Conservation (phyloP, 306 rosid species). For the Sesbania bispinosa region DNA sequence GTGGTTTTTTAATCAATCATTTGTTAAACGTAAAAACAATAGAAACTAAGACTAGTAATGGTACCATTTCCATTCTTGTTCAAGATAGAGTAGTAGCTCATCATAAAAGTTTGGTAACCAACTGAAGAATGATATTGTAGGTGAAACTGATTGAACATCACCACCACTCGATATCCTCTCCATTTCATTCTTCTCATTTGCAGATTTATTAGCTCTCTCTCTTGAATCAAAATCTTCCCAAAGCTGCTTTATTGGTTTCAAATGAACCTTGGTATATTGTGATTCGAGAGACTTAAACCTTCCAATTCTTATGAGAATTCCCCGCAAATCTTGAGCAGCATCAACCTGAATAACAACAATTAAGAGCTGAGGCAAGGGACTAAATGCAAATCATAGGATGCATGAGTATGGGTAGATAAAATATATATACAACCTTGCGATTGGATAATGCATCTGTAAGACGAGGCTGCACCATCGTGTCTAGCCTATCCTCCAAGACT, state of each 20-base stretch:
- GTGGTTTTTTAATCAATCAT: background rate
- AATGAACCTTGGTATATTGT: constrained; percentile 87
- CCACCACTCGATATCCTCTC: constrained; percentile 51
- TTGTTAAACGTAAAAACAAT: constrained; percentile 2
- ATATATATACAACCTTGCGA: constrained; percentile 59
- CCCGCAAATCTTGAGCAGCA: constrained; percentile 84
- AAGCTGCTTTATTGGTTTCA: constrained; percentile 82
- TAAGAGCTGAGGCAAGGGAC: constrained; percentile 16
- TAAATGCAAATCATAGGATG: background rate
- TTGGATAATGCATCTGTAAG: constrained; percentile 82
- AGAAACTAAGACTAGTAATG: constrained; percentile 18
- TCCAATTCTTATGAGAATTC: constrained; percentile 91
- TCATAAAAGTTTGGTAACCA: constrained; percentile 96
- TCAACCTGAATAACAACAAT: constrained; percentile 57
- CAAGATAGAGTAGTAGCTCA: constrained; percentile 91
- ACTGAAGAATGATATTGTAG: constrained; percentile 59
- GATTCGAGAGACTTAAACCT: constrained; percentile 94
- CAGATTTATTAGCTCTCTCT: constrained; percentile 51
- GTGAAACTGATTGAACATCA: constrained; percentile 50
- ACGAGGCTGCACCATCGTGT: constrained; percentile 94
- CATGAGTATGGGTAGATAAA: background rate
- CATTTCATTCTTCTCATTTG: constrained; percentile 56
- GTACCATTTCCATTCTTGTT: constrained; percentile 99
- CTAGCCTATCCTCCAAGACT: constrained; percentile 97
- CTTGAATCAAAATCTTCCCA: constrained; percentile 88